Evolutionary conservation across 495 filamentous ascomycete genomes (phyloP), one percentile per base, ranked within the genome.

Genomic region (Lophiostoma macrostomum): DNA sequence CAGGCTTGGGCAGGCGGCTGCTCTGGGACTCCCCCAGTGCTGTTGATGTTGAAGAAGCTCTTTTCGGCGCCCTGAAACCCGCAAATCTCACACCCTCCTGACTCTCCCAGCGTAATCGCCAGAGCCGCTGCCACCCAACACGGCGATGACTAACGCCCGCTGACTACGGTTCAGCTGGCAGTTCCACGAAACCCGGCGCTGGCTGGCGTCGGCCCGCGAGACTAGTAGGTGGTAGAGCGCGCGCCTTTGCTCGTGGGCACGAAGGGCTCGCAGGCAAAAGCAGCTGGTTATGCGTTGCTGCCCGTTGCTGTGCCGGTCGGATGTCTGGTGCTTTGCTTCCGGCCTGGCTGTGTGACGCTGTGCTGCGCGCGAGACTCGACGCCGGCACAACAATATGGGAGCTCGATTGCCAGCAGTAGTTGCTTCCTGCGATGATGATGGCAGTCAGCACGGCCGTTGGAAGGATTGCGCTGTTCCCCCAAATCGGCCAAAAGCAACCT

Each of bases 101-200:
- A 58, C 39, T 50, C 46, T 37, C 39, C 54, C 54, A 58, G 32
- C 6, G 47, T 58, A 58, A 51, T 58, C 54, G 46, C 46, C 54
- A 58, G 54, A 20, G 51, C 22, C 14, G 48, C 27, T 32, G 37
- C n/a, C 35, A 12, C 36, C 30, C 35, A 28, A 27, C 31, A 48
- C 55, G 53, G 55, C 47, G 49, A 52, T 58, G 55, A 58, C 55
- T 58, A 58, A 58, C 55, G 55, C 55, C 25, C 36, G 47, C 48
- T 58, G 47, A 53, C 55, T 46, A 14, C 38, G 20, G 16, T 41
- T 52, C 47, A 58, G 47, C 48, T 53, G 31, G n/a, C 37, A 28
- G 46, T 22, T 29, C 49, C 48, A 40, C 40, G 39, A 53, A 43
- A 30, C 53, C 45, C 53, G 44, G 37, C 6, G 19, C 24, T 44